phyloP scores from a whole-genome alignment of 352 stramenopile species.

The Phytophthora niederhauseri region DNA sequence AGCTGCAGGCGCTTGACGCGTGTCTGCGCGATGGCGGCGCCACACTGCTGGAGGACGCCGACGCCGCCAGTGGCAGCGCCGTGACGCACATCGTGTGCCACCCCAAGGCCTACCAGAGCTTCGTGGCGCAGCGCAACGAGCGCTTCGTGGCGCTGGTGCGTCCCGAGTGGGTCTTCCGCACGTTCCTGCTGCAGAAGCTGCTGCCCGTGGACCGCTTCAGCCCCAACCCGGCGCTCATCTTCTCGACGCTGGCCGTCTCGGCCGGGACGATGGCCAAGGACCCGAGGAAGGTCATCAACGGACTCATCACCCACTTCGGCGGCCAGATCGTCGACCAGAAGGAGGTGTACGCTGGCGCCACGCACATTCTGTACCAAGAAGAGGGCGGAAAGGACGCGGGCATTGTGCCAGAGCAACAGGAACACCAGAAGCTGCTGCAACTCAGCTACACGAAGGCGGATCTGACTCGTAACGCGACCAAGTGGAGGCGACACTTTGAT shows the following conservation, averaged over 20 bases:
- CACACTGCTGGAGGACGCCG: conserved; percentile 40
- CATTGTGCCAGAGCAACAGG: conserved; percentile 28
- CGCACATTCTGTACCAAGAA: conserved; percentile 77
- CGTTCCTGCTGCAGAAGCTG: conserved; percentile 66
- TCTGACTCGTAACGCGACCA: conserved; percentile 40
- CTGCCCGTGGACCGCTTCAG: conserved; percentile 79
- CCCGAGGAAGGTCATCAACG: conserved; percentile 78
- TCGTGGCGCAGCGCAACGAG: conserved; percentile 56
- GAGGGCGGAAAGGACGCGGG: conserved; percentile 26
- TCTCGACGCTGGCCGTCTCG: conserved; percentile 78
- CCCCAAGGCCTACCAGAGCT: conserved; percentile 53
- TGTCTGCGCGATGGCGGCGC: conserved; percentile 74
- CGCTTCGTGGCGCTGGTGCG: conserved; percentile 79
- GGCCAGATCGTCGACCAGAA: conserved; percentile 73
- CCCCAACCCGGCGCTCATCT: conserved; percentile 75
- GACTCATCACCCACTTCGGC: conserved; percentile 82
- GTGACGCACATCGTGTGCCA: conserved; percentile 83
- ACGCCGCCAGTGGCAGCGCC: conserved; percentile 17
- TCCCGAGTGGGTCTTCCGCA: conserved; percentile 81
- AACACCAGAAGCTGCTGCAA: conserved; percentile 51
- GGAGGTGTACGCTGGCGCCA: conserved; percentile 52
- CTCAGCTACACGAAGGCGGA: conserved; percentile 56
- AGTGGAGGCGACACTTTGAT: conserved; percentile 53
- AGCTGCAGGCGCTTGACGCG: conserved; percentile 54
- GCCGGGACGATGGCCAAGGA: conserved; percentile 80